phyloP scores from a whole-genome alignment of 805 yeast species.

The Kodamaea neixiangensis region DNA sequence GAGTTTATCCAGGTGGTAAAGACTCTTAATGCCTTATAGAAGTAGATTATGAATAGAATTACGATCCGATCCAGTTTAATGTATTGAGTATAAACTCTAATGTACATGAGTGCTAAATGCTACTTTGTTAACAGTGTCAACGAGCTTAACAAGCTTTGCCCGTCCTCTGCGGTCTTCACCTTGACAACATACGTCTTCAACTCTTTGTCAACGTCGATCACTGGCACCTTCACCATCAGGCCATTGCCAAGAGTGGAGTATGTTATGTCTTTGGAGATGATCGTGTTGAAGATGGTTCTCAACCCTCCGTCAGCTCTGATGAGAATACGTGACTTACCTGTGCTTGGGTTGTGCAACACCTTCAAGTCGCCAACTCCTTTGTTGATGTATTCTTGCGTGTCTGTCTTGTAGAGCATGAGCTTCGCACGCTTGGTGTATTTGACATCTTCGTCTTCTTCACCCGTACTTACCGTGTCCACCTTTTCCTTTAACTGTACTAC shows the following conservation, averaged over 20 bases:
- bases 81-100: background rate
- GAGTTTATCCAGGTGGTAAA: constrained; percentile 7
- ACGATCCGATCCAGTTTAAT: background rate
- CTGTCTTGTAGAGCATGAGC: constrained; percentile 58
- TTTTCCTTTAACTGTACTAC: constrained; percentile 42
- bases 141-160: constrained; percentile 46
- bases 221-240: constrained; percentile 66
- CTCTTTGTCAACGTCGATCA: constrained; percentile 50
- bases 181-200: constrained; percentile 69
- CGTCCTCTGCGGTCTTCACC: constrained; percentile 78
- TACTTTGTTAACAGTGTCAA: constrained; percentile 21
- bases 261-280: constrained; percentile 55
- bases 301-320: constrained; percentile 89
- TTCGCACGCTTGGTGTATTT: constrained; percentile 70
- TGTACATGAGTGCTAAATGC: background rate
- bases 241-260: constrained; percentile 68
- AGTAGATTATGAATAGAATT: background rate
- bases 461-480: constrained; percentile 55
- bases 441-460: constrained; percentile 80
- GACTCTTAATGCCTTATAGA: background rate
- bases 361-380: constrained; percentile 85
- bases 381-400: constrained; percentile 53
- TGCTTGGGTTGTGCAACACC: constrained; percentile 60
- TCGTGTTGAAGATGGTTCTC: constrained; percentile 70
- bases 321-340: constrained; percentile 66